Evolutionary conservation across 495 filamentous ascomycete species (phyloP), one percentile per base, ranked within the genome.

Genomic region (Hypoxylon rickii): DNA sequence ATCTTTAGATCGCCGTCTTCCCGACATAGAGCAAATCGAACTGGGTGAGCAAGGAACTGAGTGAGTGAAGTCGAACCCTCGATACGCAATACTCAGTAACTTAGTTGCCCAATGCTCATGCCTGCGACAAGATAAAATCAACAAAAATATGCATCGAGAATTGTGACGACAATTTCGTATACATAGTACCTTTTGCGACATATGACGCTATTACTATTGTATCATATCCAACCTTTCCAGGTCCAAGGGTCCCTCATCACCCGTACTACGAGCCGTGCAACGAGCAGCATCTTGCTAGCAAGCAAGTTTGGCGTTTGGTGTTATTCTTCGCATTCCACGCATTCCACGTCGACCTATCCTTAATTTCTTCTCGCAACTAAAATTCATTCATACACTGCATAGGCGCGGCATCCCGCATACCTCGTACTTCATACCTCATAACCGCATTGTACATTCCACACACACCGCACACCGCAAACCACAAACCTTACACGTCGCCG

Each of bases 1-100:
- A 63, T 44, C 48, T 31, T 52, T 38, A 4, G 52, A 62, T 62
- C 58, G 43, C 58, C 48, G 48, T 50, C 37, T 17, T 45, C 44
- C 49, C 18, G 32, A 43, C 43, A 62, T 41, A 18, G 13, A 13
- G 13, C 32, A 36, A 6, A 10, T 31, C 11, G 5, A 11, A 31
- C 26, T 5, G 11, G 5, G 11, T 31, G 39, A 38, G 45, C 51
- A 29, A 58, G 33, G 46, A 51, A 45, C 17, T 46, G 7, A 15
- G 31, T 32, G 29, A 44, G 58, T 32, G 24, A 56, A 56, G 38
- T 41, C 37, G n/a, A n/a, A n/a, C n/a, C n/a, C n/a, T n/a, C n/a
- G n/a, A n/a, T n/a, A n/a, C n/a, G n/a, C n/a, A n/a, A n/a, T n/a
- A n/a, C n/a, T n/a, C n/a, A n/a, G n/a, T n/a, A n/a, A n/a, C n/a